Conservation (phyloP, 192 early-diverging fungal genomes). For the Coemansia sp. region DNA sequence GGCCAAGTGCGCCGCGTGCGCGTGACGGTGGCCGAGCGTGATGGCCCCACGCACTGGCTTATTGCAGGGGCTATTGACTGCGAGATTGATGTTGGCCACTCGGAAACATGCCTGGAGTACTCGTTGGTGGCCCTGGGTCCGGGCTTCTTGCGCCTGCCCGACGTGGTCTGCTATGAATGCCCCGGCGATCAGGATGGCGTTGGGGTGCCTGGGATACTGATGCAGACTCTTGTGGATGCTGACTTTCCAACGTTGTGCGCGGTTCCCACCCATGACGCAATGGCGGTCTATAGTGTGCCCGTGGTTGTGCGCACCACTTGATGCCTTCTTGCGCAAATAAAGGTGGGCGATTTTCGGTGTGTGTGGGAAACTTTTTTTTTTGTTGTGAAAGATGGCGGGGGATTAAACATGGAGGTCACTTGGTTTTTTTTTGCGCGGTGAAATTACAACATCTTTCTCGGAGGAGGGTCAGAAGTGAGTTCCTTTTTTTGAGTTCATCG, state of each 20-base stretch:
- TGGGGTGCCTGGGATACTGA: too few species aligned
- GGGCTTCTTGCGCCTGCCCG: conserved; percentile 40
- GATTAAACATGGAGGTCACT: background rate
- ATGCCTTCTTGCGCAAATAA: background rate
- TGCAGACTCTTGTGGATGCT: conserved; percentile 1
- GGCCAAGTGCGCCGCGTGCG: conserved; percentile 7
- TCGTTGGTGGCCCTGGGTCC: conserved; percentile 33
- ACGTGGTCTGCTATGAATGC: conserved; percentile 31
- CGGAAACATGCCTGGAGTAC: conserved; percentile 7
- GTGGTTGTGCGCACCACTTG: conserved; percentile 11
- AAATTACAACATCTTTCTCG: background rate
- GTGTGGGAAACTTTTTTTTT: background rate
- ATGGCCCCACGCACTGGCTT: conserved; percentile 24
- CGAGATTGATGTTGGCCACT: conserved; percentile 5
- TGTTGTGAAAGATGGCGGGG: background rate
- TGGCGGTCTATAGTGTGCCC: conserved; percentile 31
- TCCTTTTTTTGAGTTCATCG: background rate
- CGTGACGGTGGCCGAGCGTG: conserved; percentile 17
- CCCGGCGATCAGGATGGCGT: background rate
- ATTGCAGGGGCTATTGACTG: conserved; percentile 23
- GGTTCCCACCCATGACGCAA: conserved; percentile 2
- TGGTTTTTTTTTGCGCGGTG: background rate
- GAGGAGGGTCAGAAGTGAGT: background rate
- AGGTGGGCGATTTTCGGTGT: background rate
- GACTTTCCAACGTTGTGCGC: background rate